phyloP scores from a whole-genome alignment of 2,329 filamentous ascomycete genomes.

The Emmonsiellopsis sp. region DNA sequence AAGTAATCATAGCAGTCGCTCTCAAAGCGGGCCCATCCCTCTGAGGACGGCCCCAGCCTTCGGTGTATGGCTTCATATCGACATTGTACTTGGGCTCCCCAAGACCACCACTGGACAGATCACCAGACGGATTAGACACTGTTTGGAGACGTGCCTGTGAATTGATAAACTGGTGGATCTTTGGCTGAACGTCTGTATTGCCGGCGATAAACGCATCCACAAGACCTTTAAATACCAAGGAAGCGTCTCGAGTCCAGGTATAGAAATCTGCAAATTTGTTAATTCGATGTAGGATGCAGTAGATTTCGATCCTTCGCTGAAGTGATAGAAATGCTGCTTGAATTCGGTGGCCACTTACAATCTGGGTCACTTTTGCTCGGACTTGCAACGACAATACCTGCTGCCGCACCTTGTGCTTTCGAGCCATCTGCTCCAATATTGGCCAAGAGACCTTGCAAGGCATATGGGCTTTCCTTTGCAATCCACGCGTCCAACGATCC shows the following conservation, averaged over 20 bases:
- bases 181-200: conserved; percentile 47
- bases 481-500: conserved; percentile 18
- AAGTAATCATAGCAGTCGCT: conserved; percentile 23
- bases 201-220: conserved; percentile 59
- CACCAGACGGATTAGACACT: conserved; percentile 59
- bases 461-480: conserved; percentile 35
- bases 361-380: conserved; percentile 47
- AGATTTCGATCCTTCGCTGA: neutral
- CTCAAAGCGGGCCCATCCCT: conserved; percentile 34
- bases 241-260: conserved; percentile 70
- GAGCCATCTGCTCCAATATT: conserved; percentile 48
- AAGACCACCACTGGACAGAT: conserved; percentile 41
- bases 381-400: conserved; percentile 48
- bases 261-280: conserved; percentile 51
- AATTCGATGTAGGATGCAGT: neutral
- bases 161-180: conserved; percentile 59
- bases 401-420: conserved; percentile 38
- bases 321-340: neutral
- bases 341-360: conserved; percentile 29
- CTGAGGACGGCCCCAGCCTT: conserved; percentile 66
- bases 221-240: conserved; percentile 59
- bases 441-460: conserved; percentile 45
- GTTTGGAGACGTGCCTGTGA: conserved; percentile 57
- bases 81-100: conserved; percentile 66
- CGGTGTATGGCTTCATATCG: conserved; percentile 53